Base-by-base conservation (phyloP, 2,329 filamentous ascomycete species). In the Penicillium brasilianum region DNA sequence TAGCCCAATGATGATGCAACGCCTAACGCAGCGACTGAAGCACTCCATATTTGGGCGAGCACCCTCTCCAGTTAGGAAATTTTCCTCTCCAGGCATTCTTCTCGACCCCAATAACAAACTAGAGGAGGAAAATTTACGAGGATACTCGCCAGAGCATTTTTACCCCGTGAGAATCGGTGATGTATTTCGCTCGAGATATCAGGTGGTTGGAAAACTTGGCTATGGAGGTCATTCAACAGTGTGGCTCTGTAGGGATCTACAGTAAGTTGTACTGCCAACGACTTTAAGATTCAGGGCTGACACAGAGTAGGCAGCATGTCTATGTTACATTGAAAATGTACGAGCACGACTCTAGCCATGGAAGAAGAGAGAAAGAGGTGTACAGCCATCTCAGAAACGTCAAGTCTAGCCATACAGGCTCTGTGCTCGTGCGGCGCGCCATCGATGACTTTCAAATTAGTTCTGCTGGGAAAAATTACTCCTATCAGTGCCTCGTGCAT, bases 401-500 rank as follows among this genome's bases (percentile, higher is more conserved):
- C 18, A 64, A 62, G 13, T 57, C 68, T 30, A 59, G 37, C 34
- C 64, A 69, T 58, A 52, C 52, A 39, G 69, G 68, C 14, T 36
- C 52, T 30, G 22, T 61, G 14, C 62, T 69, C 30, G 58, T 73
- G 34, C 65, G 66, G 41, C 37, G n/a, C 14, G 51, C 59, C 13
- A n/a, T 66, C 4, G 68, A 72, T 63, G 48, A 59, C 41, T 73
- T 73, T 43, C 50, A 69, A 59, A 49, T 68, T 49, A 54, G 39
- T 20, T 61, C 62, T 41, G 28, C 62, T 1, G 49, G 57, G 43
- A 58, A 60, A 7, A 10, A 13, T 9, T n/a, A 58, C 32, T 48
- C 57, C n/a, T 64, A 71, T 63, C 52, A 61, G 48, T 71, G 68
- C 50, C 63, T 74, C n/a, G 51, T 72, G 10, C 65, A 69, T 60